phyloP scores from a whole-genome alignment of 1,284 basidiomycete species.

The Ceratobasidium theobromae region DNA sequence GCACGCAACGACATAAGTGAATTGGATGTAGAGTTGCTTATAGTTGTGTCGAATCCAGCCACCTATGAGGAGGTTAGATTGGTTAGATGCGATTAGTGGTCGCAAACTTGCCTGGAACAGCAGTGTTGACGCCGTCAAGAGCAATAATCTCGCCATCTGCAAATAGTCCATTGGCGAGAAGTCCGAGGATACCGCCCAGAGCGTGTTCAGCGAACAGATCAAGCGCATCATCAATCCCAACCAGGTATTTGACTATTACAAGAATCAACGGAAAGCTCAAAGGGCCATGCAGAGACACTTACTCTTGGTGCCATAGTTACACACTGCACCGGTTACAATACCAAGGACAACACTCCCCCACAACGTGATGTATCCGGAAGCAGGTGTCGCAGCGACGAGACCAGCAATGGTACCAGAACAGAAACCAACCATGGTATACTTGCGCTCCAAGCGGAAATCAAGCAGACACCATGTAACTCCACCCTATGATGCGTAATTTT shows the following conservation, averaged over 20 bases:
- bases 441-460: slow-evolving; percentile 47
- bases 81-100: background rate
- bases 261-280: too few relatives aligned
- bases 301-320: slow-evolving; percentile 88
- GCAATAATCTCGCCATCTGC: slow-evolving; percentile 63
- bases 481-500: slow-evolving; percentile 50
- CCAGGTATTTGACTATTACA: slow-evolving; percentile 67
- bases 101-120: slow-evolving; percentile 34
- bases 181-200: slow-evolving; percentile 83
- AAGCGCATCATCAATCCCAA: slow-evolving; percentile 77
- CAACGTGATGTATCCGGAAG: slow-evolving; percentile 65
- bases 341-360: slow-evolving; percentile 80
- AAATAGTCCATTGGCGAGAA: slow-evolving; percentile 79
- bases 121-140: slow-evolving; percentile 75
- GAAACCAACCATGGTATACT: slow-evolving; percentile 82
- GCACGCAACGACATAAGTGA: slow-evolving; percentile 77
- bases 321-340: slow-evolving; percentile 68
- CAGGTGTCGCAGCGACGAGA: slow-evolving; percentile 87
- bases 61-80: slow-evolving; percentile 48
- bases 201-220: slow-evolving; percentile 92
- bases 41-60: slow-evolving; percentile 75
- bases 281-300: slow-evolving; percentile 42
- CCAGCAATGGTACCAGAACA: slow-evolving; percentile 85
- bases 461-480: slow-evolving; percentile 37
- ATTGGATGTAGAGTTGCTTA: slow-evolving; percentile 71